Conservation (phyloP, 306 rosid species). For the Myrica gale region DNA sequence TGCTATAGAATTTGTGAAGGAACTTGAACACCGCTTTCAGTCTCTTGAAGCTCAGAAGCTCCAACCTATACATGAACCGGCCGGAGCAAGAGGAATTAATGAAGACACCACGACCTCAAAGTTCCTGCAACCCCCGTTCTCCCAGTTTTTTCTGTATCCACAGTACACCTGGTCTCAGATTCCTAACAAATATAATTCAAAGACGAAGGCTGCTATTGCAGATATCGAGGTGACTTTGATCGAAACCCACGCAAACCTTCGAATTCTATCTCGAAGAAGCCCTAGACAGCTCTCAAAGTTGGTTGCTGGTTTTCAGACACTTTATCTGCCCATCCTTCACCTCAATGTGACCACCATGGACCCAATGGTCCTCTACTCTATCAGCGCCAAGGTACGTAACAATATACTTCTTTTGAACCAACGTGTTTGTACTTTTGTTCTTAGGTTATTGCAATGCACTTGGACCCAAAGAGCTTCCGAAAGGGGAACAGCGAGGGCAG, state of each 20-base stretch:
- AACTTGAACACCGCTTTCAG: conserved; percentile 67
- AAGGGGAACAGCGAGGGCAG: no score
- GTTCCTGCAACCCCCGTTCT: conserved; percentile 43
- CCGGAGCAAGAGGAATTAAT: conserved; percentile 20
- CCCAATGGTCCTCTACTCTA: conserved; percentile 71
- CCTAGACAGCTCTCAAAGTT: conserved; percentile 55
- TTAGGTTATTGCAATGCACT: no score
- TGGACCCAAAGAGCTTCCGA: no score
- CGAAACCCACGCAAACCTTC: conserved; percentile 84
- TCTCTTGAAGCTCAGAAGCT: conserved; percentile 77
- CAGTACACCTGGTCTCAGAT: conserved; percentile 62
- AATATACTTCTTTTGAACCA: neutral
- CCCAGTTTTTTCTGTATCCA: conserved; percentile 60
- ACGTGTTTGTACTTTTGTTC: neutral
- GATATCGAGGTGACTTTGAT: conserved; percentile 89
- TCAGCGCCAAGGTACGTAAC: conserved; percentile 75
- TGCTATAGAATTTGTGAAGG: conserved; percentile 88
- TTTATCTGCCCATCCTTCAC: conserved; percentile 68
- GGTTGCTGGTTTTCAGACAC: conserved; percentile 67
- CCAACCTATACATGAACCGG: conserved; percentile 39
- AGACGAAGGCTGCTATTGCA: conserved; percentile 62
- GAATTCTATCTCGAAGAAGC: conserved; percentile 58
- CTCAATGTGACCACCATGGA: conserved; percentile 70
- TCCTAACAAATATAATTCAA: conserved; percentile 58
- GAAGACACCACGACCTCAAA: conserved; percentile 34